Evolutionary conservation across 495 filamentous ascomycete genomes (phyloP).

Genomic region (Neurospora sp.): DNA sequence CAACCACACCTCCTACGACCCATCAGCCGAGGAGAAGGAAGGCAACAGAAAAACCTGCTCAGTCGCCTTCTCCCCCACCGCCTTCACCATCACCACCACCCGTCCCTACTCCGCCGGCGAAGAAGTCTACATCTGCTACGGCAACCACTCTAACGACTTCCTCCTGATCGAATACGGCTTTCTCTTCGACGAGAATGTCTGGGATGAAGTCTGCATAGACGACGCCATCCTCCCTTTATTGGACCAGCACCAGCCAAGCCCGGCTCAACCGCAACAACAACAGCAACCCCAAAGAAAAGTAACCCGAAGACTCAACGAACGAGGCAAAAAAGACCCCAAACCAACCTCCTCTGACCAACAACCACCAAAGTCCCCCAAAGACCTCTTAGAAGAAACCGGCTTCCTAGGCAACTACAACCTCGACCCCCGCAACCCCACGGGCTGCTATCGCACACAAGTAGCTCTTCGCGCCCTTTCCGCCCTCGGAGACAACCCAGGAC

Average conservation of each 20-base stretch:
- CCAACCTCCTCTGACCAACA: background rate
- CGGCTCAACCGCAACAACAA: conserved; percentile 13
- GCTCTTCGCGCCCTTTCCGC: conserved; percentile 37
- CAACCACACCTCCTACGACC: conserved; percentile 47
- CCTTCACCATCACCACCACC: conserved; percentile 52
- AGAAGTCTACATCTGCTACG: conserved; percentile 75
- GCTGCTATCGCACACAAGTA: conserved; percentile 64
- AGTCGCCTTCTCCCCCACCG: conserved; percentile 46
- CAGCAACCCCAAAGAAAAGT: background rate
- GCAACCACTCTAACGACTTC: conserved; percentile 70
- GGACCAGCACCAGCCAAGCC: too few relatives aligned
- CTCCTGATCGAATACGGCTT: conserved; percentile 81
- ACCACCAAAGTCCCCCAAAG: conserved; percentile 16
- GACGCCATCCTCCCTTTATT: conserved; percentile 51
- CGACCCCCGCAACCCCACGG: conserved; percentile 36
- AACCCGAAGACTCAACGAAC: background rate
- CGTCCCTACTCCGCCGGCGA: conserved; percentile 51
- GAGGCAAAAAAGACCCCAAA: background rate
- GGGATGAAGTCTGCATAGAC: conserved; percentile 60
- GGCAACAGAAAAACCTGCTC: conserved; percentile 31
- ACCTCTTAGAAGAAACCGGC: conserved; percentile 43
- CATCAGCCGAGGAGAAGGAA: conserved; percentile 35
- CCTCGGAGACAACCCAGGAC: background rate
- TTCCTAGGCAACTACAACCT: conserved; percentile 64
- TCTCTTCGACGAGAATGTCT: conserved; percentile 54